Base-by-base conservation (phyloP, 2,329 filamentous ascomycete species). In the Ceratocystis colombiana region DNA sequence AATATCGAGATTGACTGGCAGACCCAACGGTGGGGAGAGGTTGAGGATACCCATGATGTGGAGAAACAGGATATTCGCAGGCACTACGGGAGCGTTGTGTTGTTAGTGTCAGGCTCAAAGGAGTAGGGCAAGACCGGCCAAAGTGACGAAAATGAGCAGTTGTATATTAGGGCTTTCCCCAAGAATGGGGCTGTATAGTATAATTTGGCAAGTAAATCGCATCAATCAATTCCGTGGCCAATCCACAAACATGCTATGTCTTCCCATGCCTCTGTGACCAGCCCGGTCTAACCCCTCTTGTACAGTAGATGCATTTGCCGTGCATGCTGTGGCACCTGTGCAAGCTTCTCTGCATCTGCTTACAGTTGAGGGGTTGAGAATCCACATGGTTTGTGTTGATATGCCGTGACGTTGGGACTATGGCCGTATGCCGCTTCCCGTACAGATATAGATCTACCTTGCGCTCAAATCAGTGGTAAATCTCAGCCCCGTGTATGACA, bases 1-100 rank as follows among this genome's bases (percentile, higher is more conserved):
- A 96, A 84, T 71, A 75, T 95, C 53, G 94, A 99, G 78, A 90
- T 96, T 17, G 81, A 84, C 69, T 96, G 90, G 87, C 94, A 99
- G 81, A 95, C 87, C 0, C 79, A 83, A 33, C 86, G 88, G 76
- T 97, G 94, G 93, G 94, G 94, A 7, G 92, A 96, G 79, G 94
- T 99, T 0, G 94, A 99, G 75, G 92, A 99, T 76, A 96, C 92
- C 33, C 94, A 99, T 76, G 94, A 99, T 79, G 94, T 99, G 0
- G 88, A 96, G 72, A 89, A 87, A 75, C 93, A 96, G 76, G 94
- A 99, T 75, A 71, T 97, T 70, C 83, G 85, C 73, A 82, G 93
- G 72, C 94, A 97, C 77, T 77, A 97, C 68, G 94, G 93, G 15
- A 95, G 90, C 74, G 89, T 90, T 10, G 81, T 96, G 17, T 74